A percentile compares a stretch with the other conserved stretches of the same genome.
Conservation (phyloP, 768 basidiomycete species). For the Trametes cinnabarina region DNA sequence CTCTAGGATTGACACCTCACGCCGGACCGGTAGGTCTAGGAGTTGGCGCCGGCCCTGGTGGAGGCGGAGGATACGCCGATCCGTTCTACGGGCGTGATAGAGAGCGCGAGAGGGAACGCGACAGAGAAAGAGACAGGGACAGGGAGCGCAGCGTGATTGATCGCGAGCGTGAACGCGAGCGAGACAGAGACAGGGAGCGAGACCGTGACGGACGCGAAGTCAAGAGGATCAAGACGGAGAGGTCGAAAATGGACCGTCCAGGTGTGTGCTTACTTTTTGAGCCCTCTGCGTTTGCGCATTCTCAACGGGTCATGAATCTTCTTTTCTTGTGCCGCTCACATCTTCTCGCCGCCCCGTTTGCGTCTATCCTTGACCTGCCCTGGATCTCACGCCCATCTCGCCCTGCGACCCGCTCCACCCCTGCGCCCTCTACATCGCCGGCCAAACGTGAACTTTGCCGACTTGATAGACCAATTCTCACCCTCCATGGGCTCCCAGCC, state of each 20-base stretch:
- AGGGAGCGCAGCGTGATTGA: conserved; percentile 19
- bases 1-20: conserved; percentile 22
- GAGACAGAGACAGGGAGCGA: conserved; percentile 38
- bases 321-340: conserved; percentile 32
- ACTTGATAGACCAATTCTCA: conserved; percentile 24
- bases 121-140: conserved; percentile 34
- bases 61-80: conserved; percentile 33
- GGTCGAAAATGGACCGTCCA: conserved; percentile 44
- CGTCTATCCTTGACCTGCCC: not conserved
- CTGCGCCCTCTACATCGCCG: not conserved
- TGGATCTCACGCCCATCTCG: conserved; percentile 6
- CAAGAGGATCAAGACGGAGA: conserved; percentile 59
- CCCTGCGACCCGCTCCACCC: not conserved
- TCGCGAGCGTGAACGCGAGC: conserved; percentile 37
- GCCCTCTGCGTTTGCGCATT: conserved; percentile 8
- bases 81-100: conserved; percentile 40
- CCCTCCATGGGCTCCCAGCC: conserved; percentile 22
- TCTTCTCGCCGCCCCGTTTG: conserved; percentile 25
- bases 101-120: conserved; percentile 24
- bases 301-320: conserved; percentile 10
- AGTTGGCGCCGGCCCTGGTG: conserved; percentile 28
- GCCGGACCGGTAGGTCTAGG: conserved; percentile 29
- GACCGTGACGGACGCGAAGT: conserved; percentile 49
- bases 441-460: not conserved
- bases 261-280: conserved; percentile 35